Conservation (phyloP, 257 asterid species). For the Linaria vulgaris region DNA sequence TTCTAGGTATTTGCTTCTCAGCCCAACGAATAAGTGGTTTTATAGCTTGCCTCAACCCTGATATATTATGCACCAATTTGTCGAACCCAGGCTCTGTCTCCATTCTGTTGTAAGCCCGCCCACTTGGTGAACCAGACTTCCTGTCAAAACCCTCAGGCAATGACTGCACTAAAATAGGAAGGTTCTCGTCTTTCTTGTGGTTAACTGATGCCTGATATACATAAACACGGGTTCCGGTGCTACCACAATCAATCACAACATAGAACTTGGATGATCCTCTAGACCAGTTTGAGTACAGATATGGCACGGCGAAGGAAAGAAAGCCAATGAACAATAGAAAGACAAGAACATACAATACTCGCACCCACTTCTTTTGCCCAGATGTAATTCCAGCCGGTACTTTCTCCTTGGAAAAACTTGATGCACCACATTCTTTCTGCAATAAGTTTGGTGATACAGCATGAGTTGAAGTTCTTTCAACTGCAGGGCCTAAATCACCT, state of each 20-base stretch:
- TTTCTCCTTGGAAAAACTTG: constrained; percentile 90
- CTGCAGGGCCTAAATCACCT: constrained; percentile 39
- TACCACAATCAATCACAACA: constrained; percentile 94
- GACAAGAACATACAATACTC: constrained; percentile 50
- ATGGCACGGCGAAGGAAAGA: constrained; percentile 44
- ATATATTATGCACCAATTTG: constrained; percentile 72
- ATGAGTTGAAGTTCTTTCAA: constrained; percentile 38
- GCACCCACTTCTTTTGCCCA: constrained; percentile 53
- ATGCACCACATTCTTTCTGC: constrained; percentile 46
- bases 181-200: constrained; percentile 49
- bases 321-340: constrained; percentile 56
- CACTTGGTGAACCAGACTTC: constrained; percentile 54
- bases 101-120: constrained; percentile 96
- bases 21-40: constrained; percentile 91
- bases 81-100: constrained; percentile 99
- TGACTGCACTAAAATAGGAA: constrained; percentile 70
- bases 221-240: constrained; percentile 97
- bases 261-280: constrained; percentile 60
- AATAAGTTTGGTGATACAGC: constrained; percentile 39
- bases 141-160: constrained; percentile 72
- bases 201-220: constrained; percentile 74
- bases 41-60: constrained; percentile 64
- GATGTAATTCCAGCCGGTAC: constrained; percentile 39
- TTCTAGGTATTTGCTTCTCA: constrained; percentile 78
- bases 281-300: constrained; percentile 61